These are phyloP conservation scores for Baorangia bicolor DNA, from an alignment of 768 basidiomycete genomes.

Conservation along the genomic window DNA sequence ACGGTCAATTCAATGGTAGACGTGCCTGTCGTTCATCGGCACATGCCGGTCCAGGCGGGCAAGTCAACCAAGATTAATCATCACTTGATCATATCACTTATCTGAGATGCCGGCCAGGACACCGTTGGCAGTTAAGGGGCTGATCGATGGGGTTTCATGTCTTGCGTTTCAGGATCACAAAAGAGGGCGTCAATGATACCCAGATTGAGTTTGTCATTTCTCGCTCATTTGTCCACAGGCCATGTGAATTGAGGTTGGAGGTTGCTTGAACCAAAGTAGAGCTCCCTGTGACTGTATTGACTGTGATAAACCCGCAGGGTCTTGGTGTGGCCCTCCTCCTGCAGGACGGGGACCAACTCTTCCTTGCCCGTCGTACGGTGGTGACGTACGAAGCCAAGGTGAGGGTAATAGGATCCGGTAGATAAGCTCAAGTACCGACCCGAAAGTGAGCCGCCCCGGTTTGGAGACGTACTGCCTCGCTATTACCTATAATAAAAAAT, in stretches of 20 bases:
- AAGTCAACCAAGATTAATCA: background rate
- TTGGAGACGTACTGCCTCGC: slow-evolving; percentile 15
- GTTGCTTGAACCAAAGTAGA: background rate
- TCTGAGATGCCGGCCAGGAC: background rate
- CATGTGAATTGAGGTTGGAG: background rate
- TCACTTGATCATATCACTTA: background rate
- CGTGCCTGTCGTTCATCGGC: background rate
- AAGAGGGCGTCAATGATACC: background rate
- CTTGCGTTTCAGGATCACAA: slow-evolving; percentile 4
- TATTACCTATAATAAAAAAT: slow-evolving; percentile 14
- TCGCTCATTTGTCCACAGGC: background rate
- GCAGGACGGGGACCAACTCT: background rate
- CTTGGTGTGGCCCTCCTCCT: background rate
- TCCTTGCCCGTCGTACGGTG: background rate
- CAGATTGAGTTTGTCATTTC: background rate
- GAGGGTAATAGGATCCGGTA: slow-evolving; percentile 4
- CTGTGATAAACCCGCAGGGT: background rate
- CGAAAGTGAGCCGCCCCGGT: slow-evolving; percentile 8
- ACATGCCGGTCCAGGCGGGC: background rate
- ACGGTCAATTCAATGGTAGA: background rate
- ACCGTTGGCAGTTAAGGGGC: background rate
- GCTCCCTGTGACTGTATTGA: no score
- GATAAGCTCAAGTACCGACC: slow-evolving; percentile 11
- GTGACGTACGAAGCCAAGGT: background rate
- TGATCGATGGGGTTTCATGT: slow-evolving; percentile 1